Conservation (phyloP, 2,329 filamentous ascomycete species). For the Fusarium sp. region DNA sequence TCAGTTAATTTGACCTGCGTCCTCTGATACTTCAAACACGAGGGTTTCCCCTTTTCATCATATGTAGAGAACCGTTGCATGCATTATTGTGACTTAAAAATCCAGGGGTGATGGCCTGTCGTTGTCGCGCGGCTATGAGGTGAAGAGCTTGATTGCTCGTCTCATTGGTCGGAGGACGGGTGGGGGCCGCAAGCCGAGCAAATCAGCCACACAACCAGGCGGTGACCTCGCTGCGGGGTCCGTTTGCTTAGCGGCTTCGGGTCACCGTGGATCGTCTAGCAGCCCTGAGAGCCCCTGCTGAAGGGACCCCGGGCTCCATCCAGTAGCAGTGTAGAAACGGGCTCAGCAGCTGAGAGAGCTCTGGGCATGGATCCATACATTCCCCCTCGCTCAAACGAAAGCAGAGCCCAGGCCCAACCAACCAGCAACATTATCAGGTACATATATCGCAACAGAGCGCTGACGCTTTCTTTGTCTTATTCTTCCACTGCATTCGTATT, state of each 20-base stretch:
- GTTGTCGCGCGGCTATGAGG: slow-evolving; percentile 51
- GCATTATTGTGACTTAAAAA: slow-evolving; percentile 18
- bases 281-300: slow-evolving; percentile 45
- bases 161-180: slow-evolving; percentile 37
- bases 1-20: slow-evolving; percentile 24
- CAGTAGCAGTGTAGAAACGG: slow-evolving; percentile 26
- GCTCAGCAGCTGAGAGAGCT: slow-evolving; percentile 35
- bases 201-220: slow-evolving; percentile 48
- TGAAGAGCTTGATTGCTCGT: slow-evolving; percentile 16
- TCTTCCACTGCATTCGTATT: slow-evolving; percentile 20
- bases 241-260: slow-evolving; percentile 44
- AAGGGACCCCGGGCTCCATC: slow-evolving; percentile 15
- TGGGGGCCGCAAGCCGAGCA: slow-evolving; percentile 44
- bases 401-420: slow-evolving; percentile 31
- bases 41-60: slow-evolving; percentile 31
- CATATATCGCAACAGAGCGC: slow-evolving; percentile 48
- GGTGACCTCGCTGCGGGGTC: slow-evolving; percentile 48
- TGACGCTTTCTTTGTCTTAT: slow-evolving; percentile 40
- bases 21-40: slow-evolving; percentile 35
- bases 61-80: slow-evolving; percentile 34
- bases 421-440: slow-evolving; percentile 44
- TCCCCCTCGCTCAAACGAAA: slow-evolving; percentile 35
- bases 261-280: slow-evolving; percentile 42
- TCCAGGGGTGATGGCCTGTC: slow-evolving; percentile 30
- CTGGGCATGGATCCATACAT: slow-evolving; percentile 20